A percentile compares a stretch with the other conserved stretches of the same genome.
These are phyloP conservation scores for Syzygium jambos DNA, from an alignment of 345 rosid genomes.

Conservation along the genomic window DNA sequence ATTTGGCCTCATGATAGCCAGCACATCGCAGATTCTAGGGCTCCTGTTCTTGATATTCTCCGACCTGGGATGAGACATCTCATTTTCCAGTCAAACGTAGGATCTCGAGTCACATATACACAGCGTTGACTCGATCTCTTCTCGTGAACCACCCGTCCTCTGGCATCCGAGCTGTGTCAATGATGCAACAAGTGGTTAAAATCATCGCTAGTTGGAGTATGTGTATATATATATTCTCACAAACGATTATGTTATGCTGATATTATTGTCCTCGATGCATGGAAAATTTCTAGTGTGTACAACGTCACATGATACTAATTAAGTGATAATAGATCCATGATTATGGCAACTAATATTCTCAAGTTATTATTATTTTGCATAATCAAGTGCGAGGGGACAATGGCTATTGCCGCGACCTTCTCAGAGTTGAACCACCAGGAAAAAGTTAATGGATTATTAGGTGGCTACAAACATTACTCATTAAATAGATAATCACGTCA, in stretches of 20 bases:
- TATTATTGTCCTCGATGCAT: background rate
- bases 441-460: background rate
- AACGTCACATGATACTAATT: background rate
- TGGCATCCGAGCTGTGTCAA: background rate
- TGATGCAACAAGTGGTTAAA: background rate
- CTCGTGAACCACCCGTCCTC: background rate
- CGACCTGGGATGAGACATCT: background rate
- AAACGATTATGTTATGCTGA: background rate
- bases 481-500: rapidly evolving
- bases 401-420: background rate
- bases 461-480: background rate
- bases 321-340: background rate
- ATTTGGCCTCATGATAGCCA: background rate
- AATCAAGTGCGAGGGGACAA: background rate
- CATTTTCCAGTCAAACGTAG: background rate
- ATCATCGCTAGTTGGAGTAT: background rate
- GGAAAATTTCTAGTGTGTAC: background rate
- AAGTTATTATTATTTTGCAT: background rate
- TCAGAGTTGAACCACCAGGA: background rate
- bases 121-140: background rate
- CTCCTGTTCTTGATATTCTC: background rate
- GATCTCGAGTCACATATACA: background rate
- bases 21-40: background rate
- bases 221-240: background rate
- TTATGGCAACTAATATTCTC: background rate